Percentiles rank a stretch among this genome's conserved stretches.
phyloP scores from a whole-genome alignment of 495 filamentous ascomycete species.

The Trichoderma virens region DNA sequence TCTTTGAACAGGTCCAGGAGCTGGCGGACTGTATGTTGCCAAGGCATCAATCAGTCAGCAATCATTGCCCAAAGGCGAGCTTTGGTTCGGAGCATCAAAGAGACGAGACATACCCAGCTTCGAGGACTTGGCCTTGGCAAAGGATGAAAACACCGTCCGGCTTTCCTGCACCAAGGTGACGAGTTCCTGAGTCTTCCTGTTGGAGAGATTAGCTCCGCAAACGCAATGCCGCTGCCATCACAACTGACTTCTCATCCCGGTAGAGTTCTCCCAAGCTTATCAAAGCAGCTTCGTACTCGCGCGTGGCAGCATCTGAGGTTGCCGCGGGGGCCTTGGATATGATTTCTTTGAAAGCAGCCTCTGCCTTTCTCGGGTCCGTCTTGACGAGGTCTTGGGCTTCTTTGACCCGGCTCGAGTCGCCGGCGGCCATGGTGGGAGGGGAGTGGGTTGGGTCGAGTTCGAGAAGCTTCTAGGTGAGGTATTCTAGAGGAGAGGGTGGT shows the following conservation, averaged over 20 bases:
- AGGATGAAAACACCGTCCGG: slow-evolving; percentile 82
- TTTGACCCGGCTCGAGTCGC: slow-evolving; percentile 40
- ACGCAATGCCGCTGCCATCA: background rate
- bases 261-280: slow-evolving; percentile 86
- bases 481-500: background rate
- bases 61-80: background rate
- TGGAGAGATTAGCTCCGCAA: slow-evolving; percentile 10
- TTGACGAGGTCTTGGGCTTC: slow-evolving; percentile 81
- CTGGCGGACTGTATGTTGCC: slow-evolving; percentile 65
- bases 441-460: background rate
- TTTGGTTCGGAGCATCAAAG: background rate
- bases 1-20: slow-evolving; percentile 90
- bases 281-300: slow-evolving; percentile 78
- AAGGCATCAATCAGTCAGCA: slow-evolving; percentile 10
- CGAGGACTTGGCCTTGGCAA: slow-evolving; percentile 97
- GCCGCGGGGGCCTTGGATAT: slow-evolving; percentile 75
- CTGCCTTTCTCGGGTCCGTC: slow-evolving; percentile 70
- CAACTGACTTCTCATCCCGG: slow-evolving; percentile 67
- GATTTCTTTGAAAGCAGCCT: slow-evolving; percentile 77
- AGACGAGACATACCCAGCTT: slow-evolving; percentile 77
- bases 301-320: slow-evolving; percentile 70
- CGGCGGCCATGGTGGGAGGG: slow-evolving; percentile 33
- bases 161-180: slow-evolving; percentile 87
- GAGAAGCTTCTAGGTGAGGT: background rate
- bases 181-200: slow-evolving; percentile 71